Percentiles rank a stretch among this genome's conserved stretches.
Conservation (phyloP, 768 basidiomycete genomes). For the Tylopilus felleus region DNA sequence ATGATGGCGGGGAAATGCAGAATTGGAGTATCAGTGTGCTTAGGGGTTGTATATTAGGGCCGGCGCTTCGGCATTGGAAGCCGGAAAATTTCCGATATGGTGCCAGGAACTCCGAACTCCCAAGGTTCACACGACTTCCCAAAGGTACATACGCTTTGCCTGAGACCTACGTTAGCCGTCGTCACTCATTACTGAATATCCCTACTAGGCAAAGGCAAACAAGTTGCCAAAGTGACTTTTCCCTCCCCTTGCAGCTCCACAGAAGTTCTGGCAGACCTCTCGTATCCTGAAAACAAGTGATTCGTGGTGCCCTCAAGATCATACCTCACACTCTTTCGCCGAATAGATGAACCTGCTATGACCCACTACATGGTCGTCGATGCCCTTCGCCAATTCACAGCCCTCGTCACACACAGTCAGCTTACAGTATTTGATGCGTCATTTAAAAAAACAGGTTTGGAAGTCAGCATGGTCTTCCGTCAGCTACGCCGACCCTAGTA, state of each 20-base stretch:
- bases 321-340: background rate
- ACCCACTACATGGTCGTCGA: constrained; percentile 26
- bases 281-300: too few species aligned
- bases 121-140: background rate
- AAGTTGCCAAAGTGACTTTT: background rate
- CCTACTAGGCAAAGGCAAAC: constrained; percentile 4
- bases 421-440: too few species aligned
- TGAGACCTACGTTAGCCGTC: background rate
- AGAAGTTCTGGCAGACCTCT: too few species aligned
- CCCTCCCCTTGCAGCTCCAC: constrained; percentile 7
- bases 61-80: too few species aligned
- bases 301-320: background rate
- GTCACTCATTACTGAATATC: background rate
- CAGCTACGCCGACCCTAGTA: too few species aligned
- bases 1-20: too few species aligned
- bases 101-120: background rate
- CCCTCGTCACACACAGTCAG: too few species aligned
- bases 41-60: too few species aligned
- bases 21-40: too few species aligned
- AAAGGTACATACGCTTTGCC: constrained; percentile 6
- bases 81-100: too few species aligned
- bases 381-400: constrained; percentile 26
- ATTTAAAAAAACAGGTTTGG: too few species aligned
- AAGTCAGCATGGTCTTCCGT: too few species aligned
- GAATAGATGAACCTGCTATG: constrained; percentile 16